Evolutionary conservation across 2,329 filamentous ascomycete genomes (phyloP), one percentile per base, ranked within the genome.

Genomic region (Aspergillus neotritici): DNA sequence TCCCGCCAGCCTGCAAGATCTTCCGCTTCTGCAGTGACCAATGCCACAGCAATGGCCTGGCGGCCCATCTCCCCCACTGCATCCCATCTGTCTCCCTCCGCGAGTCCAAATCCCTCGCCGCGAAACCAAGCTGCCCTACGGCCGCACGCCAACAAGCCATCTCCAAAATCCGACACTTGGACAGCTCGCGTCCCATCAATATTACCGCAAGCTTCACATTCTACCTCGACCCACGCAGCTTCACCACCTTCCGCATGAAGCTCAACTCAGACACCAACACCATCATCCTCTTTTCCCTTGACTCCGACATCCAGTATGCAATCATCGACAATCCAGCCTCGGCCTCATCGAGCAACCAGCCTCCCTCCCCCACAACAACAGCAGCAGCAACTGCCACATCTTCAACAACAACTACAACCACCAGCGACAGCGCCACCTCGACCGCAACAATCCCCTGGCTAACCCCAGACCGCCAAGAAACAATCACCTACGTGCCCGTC

Each of bases 211-310:
- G 50, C 35, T 56, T 57, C 44, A 60, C 57, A 4, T 57, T 60
- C 43, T 60, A 55, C 36, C 55, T 62, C 6, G 59, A 62, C 34
- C 55, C 56, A 3, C 55, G 58, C 33, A 62, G 61, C 44, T 61
- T 62, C 43, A 55, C 58, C n/a, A 62, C 58, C 4, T 58, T 62
- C 44, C 56, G 58, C 14, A 61, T 62, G 58, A 60, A 57, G 31
- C 47, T 62, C 34, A 61, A 54, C 37, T 47, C 51, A 2, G 34
- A 46, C 9, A 51, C 53, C 15, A 62, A 62, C 41, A 62, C 57
- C 6, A 36, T 58, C 6, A 49, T 62, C n/a, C 43, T 62, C 8
- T 62, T 62, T 37, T 57, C 57, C 9, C 40, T 48, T 7, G 57
- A 61, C 35, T 47, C 53, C 4, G 56, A 60, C 36, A 55, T 62